These are phyloP conservation scores for Zizania latifolia DNA, from an alignment of 176 grass and related monocot genomes.

Conservation along the genomic window DNA sequence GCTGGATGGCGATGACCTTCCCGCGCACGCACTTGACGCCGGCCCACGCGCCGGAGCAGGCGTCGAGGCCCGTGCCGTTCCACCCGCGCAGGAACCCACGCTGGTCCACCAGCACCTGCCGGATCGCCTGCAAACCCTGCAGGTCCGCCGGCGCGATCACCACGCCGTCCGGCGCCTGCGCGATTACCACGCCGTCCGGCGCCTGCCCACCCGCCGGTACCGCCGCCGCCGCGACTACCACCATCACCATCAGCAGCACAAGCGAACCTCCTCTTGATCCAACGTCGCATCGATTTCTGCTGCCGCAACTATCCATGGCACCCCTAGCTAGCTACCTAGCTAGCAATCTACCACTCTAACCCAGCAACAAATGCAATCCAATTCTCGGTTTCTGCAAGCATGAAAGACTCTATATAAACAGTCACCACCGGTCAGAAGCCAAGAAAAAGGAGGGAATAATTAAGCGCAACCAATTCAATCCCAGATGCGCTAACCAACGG, in stretches of 20 bases:
- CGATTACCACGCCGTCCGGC: constrained; percentile 19
- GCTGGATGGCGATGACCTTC: constrained; percentile 79
- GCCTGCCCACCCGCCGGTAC: constrained; percentile 1
- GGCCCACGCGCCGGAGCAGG: constrained; percentile 81
- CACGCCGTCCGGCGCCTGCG: constrained; percentile 53
- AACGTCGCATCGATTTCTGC: neutral
- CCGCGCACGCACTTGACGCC: constrained; percentile 79
- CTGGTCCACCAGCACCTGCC: constrained; percentile 50
- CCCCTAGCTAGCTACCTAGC: constrained; percentile 12
- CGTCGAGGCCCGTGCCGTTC: constrained; percentile 85
- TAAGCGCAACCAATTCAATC: constrained; percentile 23
- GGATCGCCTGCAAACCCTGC: constrained; percentile 79
- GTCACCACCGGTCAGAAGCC: neutral
- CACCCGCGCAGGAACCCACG: constrained; percentile 65
- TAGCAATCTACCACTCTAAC: neutral
- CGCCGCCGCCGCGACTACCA: neutral
- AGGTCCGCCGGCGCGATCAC: constrained; percentile 69
- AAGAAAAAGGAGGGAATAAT: constrained; percentile 45
- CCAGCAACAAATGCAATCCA: neutral
- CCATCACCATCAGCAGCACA: neutral
- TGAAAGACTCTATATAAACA: constrained; percentile 38
- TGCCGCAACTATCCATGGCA: constrained; percentile 12
- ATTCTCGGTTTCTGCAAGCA: constrained; percentile 26
- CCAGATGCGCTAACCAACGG: constrained; percentile 50
- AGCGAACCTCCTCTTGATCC: neutral